Percentiles rank a stretch among this genome's conserved stretches.
These are phyloP conservation scores for Pyrus communis DNA, from an alignment of 306 rosid species.

Conservation along the genomic window DNA sequence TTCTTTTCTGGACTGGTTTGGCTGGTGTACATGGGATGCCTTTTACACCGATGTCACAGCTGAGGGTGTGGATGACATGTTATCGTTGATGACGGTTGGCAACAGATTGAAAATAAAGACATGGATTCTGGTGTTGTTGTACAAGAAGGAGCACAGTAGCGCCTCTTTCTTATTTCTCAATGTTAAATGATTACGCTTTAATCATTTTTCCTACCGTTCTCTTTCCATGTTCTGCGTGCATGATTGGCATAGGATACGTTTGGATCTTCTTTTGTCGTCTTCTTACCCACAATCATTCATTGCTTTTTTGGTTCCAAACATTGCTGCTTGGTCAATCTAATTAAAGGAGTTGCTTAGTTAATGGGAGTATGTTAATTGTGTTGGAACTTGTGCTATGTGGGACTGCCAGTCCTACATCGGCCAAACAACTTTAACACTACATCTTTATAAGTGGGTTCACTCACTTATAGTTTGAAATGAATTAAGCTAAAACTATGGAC, in stretches of 20 bases:
- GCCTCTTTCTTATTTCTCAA: not conserved
- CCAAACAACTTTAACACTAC: no score
- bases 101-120: conserved; percentile 71
- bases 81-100: conserved; percentile 98
- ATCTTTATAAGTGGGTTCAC: no score
- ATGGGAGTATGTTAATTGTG: not conserved
- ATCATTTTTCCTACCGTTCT: not conserved
- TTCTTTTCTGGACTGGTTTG: conserved; percentile 85
- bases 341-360: not conserved
- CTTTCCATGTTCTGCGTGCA: not conserved
- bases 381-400: no score
- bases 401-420: no score
- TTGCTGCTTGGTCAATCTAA: not conserved
- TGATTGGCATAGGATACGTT: not conserved
- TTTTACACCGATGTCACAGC: conserved; percentile 95
- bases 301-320: not conserved
- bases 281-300: not conserved
- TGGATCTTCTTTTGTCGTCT: not conserved
- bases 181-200: not conserved
- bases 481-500: no score
- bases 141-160: conserved; percentile 99
- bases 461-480: no score
- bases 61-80: conserved; percentile 57
- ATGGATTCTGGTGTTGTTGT: conserved; percentile 49
- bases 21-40: conserved; percentile 99